Evolutionary conservation across 1,139 yeast species (phyloP).

Genomic region (Yamadazyma friedrichii): DNA sequence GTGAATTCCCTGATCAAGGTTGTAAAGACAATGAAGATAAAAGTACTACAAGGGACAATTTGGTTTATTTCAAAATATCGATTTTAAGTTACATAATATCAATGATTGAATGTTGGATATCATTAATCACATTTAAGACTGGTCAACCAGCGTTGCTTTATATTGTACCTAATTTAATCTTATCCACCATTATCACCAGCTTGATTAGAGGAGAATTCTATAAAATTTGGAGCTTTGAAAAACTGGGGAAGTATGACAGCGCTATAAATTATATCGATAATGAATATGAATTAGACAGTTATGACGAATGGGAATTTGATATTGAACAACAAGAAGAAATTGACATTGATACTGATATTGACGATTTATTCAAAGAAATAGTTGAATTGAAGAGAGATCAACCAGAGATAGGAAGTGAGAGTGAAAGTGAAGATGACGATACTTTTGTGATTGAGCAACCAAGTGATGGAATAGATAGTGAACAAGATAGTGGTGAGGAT

Average conservation of each 20-base stretch:
- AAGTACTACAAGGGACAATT: slow-evolving; percentile 16
- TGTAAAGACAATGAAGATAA: too few relatives aligned
- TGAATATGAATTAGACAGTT: slow-evolving; percentile 18
- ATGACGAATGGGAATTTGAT: slow-evolving; percentile 17
- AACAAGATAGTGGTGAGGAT: slow-evolving; percentile 14
- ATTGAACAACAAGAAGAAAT: slow-evolving; percentile 16
- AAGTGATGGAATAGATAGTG: slow-evolving; percentile 15
- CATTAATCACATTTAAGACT: slow-evolving; percentile 32
- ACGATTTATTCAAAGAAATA: slow-evolving; percentile 10
- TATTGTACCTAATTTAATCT: slow-evolving; percentile 50
- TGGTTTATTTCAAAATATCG: slow-evolving; percentile 44
- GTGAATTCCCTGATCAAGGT: too few relatives aligned
- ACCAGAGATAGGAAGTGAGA: slow-evolving; percentile 11
- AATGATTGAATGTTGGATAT: slow-evolving; percentile 40
- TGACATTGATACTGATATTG: slow-evolving; percentile 18
- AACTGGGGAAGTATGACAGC: neutral
- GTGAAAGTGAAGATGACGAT: slow-evolving; percentile 19
- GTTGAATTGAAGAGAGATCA: slow-evolving; percentile 7
- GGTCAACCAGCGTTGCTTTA: slow-evolving; percentile 73
- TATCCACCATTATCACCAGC: slow-evolving; percentile 24
- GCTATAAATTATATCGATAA: slow-evolving; percentile 16
- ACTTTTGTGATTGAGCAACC: slow-evolving; percentile 18
- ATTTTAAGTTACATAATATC: slow-evolving; percentile 47
- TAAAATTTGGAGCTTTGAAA: slow-evolving; percentile 30
- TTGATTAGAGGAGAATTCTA: slow-evolving; percentile 34